A percentile compares a stretch with the other conserved stretches of the same genome.
These are phyloP conservation scores for Eucalyptus brandiana DNA, from an alignment of 345 rosid species.

Conservation along the genomic window DNA sequence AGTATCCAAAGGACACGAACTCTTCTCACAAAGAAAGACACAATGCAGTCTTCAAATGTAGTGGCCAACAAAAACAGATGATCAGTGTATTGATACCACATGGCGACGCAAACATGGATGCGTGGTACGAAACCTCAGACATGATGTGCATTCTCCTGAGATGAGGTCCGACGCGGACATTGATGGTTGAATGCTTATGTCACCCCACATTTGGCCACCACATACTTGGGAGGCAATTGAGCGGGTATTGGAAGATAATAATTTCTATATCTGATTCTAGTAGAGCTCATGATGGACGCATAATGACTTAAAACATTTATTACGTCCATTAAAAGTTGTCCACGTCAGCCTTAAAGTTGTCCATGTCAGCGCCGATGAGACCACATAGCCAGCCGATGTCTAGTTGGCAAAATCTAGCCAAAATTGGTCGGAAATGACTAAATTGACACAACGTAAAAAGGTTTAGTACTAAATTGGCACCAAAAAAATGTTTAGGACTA, in stretches of 20 bases:
- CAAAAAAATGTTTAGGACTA: rapidly evolving
- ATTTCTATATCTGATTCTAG: too few relatives aligned
- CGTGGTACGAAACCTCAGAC: too few relatives aligned
- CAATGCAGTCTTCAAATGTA: not conserved
- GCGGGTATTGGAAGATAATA: not conserved
- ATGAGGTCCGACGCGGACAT: not conserved
- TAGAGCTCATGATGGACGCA: not conserved
- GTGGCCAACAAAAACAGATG: too few relatives aligned
- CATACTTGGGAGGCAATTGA: not conserved
- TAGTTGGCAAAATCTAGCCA: rapidly evolving
- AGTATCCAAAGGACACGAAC: not conserved
- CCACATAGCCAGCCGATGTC: rapidly evolving
- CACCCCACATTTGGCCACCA: not conserved
- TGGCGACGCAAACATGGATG: too few relatives aligned
- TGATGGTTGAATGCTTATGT: not conserved
- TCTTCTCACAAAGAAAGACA: not conserved
- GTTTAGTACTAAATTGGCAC: rapidly evolving
- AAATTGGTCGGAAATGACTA: too few relatives aligned
- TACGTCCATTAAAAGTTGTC: too few relatives aligned
- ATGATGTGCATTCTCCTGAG: not conserved
- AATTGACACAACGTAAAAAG: too few relatives aligned
- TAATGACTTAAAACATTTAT: not conserved
- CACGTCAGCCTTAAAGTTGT: rapidly evolving
- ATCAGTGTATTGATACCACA: too few relatives aligned
- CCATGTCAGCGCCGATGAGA: rapidly evolving